Evolutionary conservation across 768 basidiomycete species (phyloP).

Genomic region (Boletus reticuloceps): DNA sequence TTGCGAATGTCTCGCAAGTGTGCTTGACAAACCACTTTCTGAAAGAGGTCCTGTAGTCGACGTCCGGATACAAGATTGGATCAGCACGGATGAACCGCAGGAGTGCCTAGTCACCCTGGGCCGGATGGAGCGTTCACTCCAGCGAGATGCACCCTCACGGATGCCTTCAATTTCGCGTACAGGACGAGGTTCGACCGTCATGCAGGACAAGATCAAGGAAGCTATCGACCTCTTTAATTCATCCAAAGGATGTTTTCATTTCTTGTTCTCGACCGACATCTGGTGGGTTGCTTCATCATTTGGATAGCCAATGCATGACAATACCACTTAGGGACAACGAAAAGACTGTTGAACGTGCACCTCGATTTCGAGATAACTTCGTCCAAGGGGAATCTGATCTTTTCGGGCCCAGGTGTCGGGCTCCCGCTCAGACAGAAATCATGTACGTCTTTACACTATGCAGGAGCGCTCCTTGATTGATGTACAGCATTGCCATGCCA

Average conservation of each 20-base stretch:
- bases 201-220: not conserved
- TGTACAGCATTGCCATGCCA: too few species aligned
- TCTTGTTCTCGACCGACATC: not conserved
- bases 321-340: not conserved
- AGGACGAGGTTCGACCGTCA: not conserved
- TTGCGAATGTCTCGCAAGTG: not conserved
- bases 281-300: not conserved
- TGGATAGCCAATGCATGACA: not conserved
- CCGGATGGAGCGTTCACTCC: not conserved
- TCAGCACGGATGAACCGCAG: not conserved
- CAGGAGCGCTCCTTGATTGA: too few species aligned
- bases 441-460: not conserved
- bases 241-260: not conserved
- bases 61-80: not conserved
- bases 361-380: too few species aligned
- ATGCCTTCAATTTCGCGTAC: not conserved
- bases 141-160: not conserved
- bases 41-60: not conserved
- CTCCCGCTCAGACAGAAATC: too few species aligned
- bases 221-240: conserved; percentile 1
- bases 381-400: too few species aligned
- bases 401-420: too few species aligned
- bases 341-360: not conserved
- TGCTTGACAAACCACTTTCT: not conserved
- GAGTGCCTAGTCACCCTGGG: not conserved